Base-by-base conservation (phyloP, 345 rosid genomes). In the Gynandropsis gynandra region DNA sequence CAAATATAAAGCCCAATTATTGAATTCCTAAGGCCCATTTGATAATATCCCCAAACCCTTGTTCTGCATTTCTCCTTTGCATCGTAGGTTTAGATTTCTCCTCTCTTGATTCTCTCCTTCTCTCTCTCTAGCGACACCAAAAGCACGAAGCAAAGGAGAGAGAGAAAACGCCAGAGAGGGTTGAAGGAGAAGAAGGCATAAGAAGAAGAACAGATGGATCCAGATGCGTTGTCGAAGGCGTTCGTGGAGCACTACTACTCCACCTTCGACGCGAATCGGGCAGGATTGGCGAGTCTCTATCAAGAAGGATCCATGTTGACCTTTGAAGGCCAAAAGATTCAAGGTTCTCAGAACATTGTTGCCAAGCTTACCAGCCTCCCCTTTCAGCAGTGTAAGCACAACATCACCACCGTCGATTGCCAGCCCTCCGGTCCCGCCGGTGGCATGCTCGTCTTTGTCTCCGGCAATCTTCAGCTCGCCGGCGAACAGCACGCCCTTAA, bases 371-470 rank as follows among this genome's bases (percentile, higher is more conserved):
- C 80, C 14, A 41, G 71, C 53, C 89, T 90, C n/a, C 96, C 98
- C 13, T 90, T 90, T 68, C 87, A 82, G 63, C 95, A 84, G 85
- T 92, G 97, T 63, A 74, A 85, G 72, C 98, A 92, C 63, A 54
- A 55, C 56, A 83, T 85, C 72, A 51, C 88, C 50, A 85, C 95
- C 51, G 94, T 92, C 16, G 94, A 87, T 67, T 87, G 95, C 63
- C 95, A 92, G 74, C 98, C 95, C n/a, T 87, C 98, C n/a, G 93
- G 95, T 47, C 89, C 85, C 46, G 78, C 74, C 38, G 85, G 83
- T 12, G 92, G 96, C 54, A 78, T 85, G 88, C 94, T 87, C 51
- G 95, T 92, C 45, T 90, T 90, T 59, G 96, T 90, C 71, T 72
- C 81, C 61, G 96, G 98, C 11, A 87, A 74, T 38, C 93, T 92